Evolutionary conservation across 2,329 filamentous ascomycete genomes (phyloP), one percentile per base, ranked within the genome.

Genomic region (Pseudogymnoascus sp.): DNA sequence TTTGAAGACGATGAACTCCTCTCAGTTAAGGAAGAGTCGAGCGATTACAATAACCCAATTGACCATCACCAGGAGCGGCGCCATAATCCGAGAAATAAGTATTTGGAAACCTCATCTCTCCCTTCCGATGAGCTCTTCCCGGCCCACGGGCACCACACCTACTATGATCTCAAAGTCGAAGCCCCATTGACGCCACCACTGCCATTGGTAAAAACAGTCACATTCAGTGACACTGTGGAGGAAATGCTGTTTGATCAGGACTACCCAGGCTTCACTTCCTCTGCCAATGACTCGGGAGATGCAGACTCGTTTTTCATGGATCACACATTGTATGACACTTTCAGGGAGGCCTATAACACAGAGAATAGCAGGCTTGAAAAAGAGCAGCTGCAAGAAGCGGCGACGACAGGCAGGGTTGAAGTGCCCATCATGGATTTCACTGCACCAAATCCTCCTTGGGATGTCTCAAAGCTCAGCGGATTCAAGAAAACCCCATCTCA

Each of bases 381-480:
- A 64, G 74, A 76, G 63, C 68, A 67, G 41, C 54, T 76, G 37
- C 63, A 71, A n/a, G 65, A 64, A 37, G 71, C 68, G 43, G 71
- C 74, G 48, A 67, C 80, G 0, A 80, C 76, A 3, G 74, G 75
- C 61, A 77, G 82, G 41, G 76, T 83, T 1, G 69, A 77, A n/a
- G 76, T 84, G 4, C 82, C 82, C 0, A 28, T 72, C 0, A 71
- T 85, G 65, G 78, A 80, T 28, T 77, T 79, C 37, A 72, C 75
- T 0, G 67, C 73, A 14, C 75, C 77, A 10, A 65, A 70, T 6
- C 72, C 79, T 3, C 82, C 81, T 0, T 86, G 84, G 84, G 67
- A 76, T 37, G 63, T 65, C 21, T 48, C 67, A 23, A 48, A 16
- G 8, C 10, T 14, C 10, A 34, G 16, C 5, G 6, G 51, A 1